A percentile compares a stretch with the other conserved stretches of the same genome.
Evolutionary conservation across 352 stramenopile species (phyloP).

Genomic region (Globisporangium barbulae): DNA sequence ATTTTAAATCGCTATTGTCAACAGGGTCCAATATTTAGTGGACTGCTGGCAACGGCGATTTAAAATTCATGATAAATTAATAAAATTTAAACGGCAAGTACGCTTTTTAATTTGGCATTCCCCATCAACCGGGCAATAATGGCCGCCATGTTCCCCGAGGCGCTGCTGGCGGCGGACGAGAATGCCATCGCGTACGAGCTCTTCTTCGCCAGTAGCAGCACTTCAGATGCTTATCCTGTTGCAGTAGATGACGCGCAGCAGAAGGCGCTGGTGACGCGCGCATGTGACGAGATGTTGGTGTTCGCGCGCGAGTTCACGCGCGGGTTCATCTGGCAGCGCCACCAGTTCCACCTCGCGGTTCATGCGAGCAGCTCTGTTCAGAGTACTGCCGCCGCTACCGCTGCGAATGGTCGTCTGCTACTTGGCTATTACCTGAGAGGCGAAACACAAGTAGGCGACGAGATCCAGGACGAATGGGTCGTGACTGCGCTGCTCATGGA

Average conservation of each 20-base stretch:
- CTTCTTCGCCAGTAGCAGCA: constrained; percentile 22
- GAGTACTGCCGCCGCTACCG: background rate
- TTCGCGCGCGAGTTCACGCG: constrained; percentile 33
- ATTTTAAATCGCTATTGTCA: no score
- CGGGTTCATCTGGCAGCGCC: constrained; percentile 53
- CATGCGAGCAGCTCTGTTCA: background rate
- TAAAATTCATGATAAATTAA: no score
- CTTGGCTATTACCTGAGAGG: constrained; percentile 35
- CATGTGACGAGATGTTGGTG: constrained; percentile 20
- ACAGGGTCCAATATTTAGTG: background rate
- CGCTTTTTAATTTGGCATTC: no score
- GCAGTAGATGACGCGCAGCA: constrained; percentile 1
- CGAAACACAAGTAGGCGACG: constrained; percentile 43
- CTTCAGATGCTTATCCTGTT: background rate
- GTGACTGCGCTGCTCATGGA: constrained; percentile 43
- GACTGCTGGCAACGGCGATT: no score
- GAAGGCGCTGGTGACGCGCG: constrained; percentile 11
- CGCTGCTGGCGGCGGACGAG: constrained; percentile 9
- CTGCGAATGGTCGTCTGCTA: constrained; percentile 1
- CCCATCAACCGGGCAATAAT: background rate
- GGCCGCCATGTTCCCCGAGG: constrained; percentile 8
- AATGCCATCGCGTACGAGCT: constrained; percentile 33
- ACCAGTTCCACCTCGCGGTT: constrained; percentile 40
- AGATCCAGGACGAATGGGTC: constrained; percentile 75
- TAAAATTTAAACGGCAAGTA: no score